A percentile compares a stretch with the other conserved stretches of the same genome.
These are phyloP conservation scores for Canavalia ensiformis DNA, from an alignment of 306 rosid species.

Conservation along the genomic window DNA sequence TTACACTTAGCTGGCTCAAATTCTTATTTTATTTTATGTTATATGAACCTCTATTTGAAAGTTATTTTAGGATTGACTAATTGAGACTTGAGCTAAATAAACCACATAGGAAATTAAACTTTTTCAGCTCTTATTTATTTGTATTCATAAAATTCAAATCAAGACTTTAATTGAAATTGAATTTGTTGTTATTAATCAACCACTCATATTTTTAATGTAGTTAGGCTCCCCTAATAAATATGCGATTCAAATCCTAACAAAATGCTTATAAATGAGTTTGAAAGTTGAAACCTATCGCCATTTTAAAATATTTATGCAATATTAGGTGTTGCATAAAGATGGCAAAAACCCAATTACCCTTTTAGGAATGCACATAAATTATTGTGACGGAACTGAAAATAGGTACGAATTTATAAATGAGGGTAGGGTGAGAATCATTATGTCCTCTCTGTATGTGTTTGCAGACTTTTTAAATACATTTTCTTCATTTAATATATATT, in stretches of 20 bases:
- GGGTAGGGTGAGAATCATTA: neutral
- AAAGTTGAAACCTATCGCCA: neutral
- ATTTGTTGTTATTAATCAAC: neutral
- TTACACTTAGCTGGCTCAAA: neutral
- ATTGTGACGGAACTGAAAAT: no score
- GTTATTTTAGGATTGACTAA: neutral
- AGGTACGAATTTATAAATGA: neutral
- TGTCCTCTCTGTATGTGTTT: no score
- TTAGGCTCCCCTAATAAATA: neutral
- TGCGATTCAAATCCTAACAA: neutral
- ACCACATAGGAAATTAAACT: neutral
- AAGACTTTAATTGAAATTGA: neutral
- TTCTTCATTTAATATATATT: neutral
- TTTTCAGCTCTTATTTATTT: neutral
- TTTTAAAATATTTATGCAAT: conserved; percentile 19
- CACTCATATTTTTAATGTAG: neutral
- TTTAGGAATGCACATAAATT: no score
- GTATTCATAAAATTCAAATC: neutral
- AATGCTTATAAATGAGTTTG: neutral
- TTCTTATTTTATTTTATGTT: neutral
- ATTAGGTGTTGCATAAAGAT: neutral
- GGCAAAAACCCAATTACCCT: no score
- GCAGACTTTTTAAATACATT: no score
- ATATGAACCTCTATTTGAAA: neutral
- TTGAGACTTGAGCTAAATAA: neutral